phyloP scores from a whole-genome alignment of 345 rosid species.

The Noccaea bulbosa region DNA sequence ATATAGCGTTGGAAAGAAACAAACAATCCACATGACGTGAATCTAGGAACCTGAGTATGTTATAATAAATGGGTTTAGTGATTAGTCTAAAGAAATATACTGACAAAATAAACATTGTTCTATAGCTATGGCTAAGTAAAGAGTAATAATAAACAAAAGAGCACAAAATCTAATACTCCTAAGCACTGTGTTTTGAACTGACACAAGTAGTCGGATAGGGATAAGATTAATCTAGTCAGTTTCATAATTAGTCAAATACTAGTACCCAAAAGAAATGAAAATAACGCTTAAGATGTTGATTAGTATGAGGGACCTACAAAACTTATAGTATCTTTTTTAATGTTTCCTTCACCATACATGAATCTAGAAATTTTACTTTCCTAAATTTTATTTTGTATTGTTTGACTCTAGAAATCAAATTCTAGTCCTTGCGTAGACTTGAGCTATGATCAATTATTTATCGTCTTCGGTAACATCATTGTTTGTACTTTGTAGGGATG shows the following conservation, averaged over 20 bases:
- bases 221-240: slow-evolving; percentile 33
- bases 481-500: background rate
- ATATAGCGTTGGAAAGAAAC: slow-evolving; percentile 34
- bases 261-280: slow-evolving; percentile 4
- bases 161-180: slow-evolving; percentile 37
- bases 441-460: too few relatives aligned
- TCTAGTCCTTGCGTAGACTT: slow-evolving; percentile 9
- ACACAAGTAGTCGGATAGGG: slow-evolving; percentile 24
- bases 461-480: slow-evolving; percentile 19
- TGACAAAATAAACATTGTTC: background rate
- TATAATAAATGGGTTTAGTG: slow-evolving; percentile 11
- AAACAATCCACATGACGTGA: slow-evolving; percentile 47
- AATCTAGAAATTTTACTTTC: slow-evolving; percentile 39
- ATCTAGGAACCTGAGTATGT: slow-evolving; percentile 31
- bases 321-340: slow-evolving; percentile 29
- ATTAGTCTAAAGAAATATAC: background rate
- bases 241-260: slow-evolving; percentile 29
- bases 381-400: background rate
- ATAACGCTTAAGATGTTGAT: slow-evolving; percentile 32
- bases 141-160: slow-evolving; percentile 30
- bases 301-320: slow-evolving; percentile 38
- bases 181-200: slow-evolving; percentile 42
- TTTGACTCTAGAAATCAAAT: slow-evolving; percentile 29
- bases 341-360: slow-evolving; percentile 42
- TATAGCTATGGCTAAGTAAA: slow-evolving; percentile 4